Evolutionary conservation across 2,329 filamentous ascomycete species (phyloP).

Genomic region (Emmonsiellopsis sp.): DNA sequence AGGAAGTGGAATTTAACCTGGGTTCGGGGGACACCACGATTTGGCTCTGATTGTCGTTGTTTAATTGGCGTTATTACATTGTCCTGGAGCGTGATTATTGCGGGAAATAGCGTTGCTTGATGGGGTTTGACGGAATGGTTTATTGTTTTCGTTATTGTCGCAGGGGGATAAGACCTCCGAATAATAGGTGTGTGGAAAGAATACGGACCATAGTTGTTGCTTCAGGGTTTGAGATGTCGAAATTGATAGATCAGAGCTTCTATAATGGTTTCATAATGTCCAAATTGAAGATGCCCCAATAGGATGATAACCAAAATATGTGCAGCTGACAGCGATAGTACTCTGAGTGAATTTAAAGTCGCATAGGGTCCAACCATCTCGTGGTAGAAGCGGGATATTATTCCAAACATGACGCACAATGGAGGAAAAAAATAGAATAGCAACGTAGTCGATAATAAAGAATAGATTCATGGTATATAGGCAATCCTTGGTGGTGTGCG

Average conservation of each 20-base stretch:
- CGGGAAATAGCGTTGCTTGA: neutral
- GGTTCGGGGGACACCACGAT: neutral
- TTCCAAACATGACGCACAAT: neutral
- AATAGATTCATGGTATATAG: too few species aligned
- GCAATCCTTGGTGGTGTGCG: too few species aligned
- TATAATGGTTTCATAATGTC: neutral
- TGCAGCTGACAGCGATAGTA: neutral
- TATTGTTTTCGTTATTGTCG: neutral
- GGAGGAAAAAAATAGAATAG: neutral
- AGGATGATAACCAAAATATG: neutral
- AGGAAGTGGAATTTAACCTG: neutral
- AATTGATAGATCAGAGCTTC: neutral
- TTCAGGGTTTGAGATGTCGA: neutral
- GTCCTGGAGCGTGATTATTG: neutral
- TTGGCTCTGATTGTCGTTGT: neutral
- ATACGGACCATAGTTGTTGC: neutral
- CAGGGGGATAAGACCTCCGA: neutral
- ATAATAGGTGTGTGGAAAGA: neutral
- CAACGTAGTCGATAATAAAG: neutral
- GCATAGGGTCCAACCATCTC: neutral
- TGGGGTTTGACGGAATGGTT: neutral
- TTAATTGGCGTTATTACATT: neutral
- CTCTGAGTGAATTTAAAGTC: neutral
- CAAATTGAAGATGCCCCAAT: neutral
- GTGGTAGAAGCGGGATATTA: neutral